Evolutionary conservation across 345 rosid species (phyloP).

Genomic region (Hevea brasiliensis): DNA sequence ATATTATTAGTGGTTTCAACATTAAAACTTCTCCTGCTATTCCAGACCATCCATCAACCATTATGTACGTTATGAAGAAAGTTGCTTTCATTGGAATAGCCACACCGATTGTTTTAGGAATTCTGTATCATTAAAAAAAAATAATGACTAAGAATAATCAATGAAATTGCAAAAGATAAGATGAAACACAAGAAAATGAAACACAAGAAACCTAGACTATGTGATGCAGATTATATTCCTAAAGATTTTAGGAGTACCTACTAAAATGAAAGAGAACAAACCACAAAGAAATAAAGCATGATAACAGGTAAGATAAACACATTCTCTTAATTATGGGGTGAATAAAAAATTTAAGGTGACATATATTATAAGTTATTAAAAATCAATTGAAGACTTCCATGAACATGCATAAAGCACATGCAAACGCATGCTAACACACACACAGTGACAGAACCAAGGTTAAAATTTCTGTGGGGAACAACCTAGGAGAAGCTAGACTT

Average conservation of each 20-base stretch:
- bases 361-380: background rate
- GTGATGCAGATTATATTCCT: too few species aligned
- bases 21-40: conserved; percentile 82
- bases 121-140: conserved; percentile 38
- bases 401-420: background rate
- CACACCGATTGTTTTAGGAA: conserved; percentile 77
- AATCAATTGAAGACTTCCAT: background rate
- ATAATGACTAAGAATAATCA: background rate
- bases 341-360: background rate
- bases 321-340: background rate
- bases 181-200: background rate
- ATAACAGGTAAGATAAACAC: background rate
- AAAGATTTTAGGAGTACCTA: background rate
- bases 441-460: background rate
- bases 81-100: conserved; percentile 94
- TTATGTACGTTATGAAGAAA: conserved; percentile 90
- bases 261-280: background rate
- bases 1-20: conserved; percentile 79
- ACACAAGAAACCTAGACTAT: background rate
- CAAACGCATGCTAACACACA: background rate
- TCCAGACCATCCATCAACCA: conserved; percentile 99
- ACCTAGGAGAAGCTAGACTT: background rate
- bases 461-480: background rate
- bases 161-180: background rate
- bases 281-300: too few species aligned